Percentiles rank a stretch among this genome's conserved stretches.
phyloP scores from a whole-genome alignment of 2,329 filamentous ascomycete genomes.

The Exophiala sp. region DNA sequence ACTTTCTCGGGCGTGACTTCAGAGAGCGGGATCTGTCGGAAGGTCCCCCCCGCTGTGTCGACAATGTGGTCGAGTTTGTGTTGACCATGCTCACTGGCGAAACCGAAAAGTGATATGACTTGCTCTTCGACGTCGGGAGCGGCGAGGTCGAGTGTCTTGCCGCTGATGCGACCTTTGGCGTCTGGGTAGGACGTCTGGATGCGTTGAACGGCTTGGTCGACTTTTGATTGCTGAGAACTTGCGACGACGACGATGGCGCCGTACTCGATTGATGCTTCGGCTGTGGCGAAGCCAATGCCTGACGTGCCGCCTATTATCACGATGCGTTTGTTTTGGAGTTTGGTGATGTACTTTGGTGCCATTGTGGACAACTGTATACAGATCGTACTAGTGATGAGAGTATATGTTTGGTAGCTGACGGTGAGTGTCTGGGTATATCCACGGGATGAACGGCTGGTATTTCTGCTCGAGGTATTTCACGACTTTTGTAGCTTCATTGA shows the following conservation, averaged over 20 bases:
- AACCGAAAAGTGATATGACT: conserved; percentile 42
- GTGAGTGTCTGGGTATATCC: neutral
- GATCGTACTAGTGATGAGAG: too few relatives aligned
- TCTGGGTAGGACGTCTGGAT: conserved; percentile 45
- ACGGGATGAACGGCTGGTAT: too few relatives aligned
- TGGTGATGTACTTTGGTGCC: conserved; percentile 35
- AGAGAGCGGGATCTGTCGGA: conserved; percentile 24
- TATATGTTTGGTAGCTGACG: too few relatives aligned
- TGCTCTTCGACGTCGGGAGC: conserved; percentile 43
- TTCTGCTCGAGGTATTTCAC: too few relatives aligned
- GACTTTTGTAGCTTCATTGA: too few relatives aligned
- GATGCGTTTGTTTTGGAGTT: conserved; percentile 45
- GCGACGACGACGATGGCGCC: conserved; percentile 49
- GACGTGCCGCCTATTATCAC: conserved; percentile 52
- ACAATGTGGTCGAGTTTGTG: conserved; percentile 50
- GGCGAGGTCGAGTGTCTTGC: conserved; percentile 45
- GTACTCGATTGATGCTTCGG: conserved; percentile 50
- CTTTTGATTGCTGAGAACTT: conserved; percentile 37
- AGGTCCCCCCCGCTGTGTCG: conserved; percentile 48
- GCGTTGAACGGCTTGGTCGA: conserved; percentile 39
- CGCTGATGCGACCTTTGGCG: conserved; percentile 32
- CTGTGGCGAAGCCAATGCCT: conserved; percentile 52
- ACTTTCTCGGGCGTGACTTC: conserved; percentile 31
- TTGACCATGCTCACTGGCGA: conserved; percentile 29
- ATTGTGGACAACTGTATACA: neutral